These are phyloP conservation scores for Fusarium nodosum DNA, from an alignment of 2,329 filamentous ascomycete species.

Conservation along the genomic window DNA sequence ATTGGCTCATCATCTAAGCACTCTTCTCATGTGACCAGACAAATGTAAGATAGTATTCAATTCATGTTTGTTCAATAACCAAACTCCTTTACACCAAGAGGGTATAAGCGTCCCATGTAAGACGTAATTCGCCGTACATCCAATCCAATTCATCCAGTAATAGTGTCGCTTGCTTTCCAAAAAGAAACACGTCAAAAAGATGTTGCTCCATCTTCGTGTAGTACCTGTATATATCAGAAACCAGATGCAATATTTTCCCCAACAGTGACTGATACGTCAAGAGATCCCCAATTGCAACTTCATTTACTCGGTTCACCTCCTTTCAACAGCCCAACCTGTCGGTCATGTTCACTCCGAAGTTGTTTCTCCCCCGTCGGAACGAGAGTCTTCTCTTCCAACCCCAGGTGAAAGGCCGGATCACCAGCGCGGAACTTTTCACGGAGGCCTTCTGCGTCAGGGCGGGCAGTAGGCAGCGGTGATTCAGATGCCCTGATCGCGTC, in stretches of 20 bases:
- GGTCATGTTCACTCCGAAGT: slow-evolving; percentile 53
- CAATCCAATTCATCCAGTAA: neutral
- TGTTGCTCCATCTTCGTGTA: neutral
- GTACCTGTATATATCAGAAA: neutral
- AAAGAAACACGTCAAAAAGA: neutral
- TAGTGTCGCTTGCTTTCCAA: slow-evolving; percentile 16
- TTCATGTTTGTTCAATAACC: slow-evolving; percentile 5
- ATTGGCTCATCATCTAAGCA: neutral
- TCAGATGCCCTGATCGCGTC: slow-evolving; percentile 39
- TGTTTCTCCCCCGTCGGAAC: slow-evolving; percentile 54
- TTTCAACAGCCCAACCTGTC: slow-evolving; percentile 47
- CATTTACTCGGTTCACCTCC: slow-evolving; percentile 41
- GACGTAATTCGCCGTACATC: slow-evolving; percentile 8
- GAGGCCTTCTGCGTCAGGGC: slow-evolving; percentile 45
- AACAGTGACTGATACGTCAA: neutral
- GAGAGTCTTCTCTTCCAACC: slow-evolving; percentile 58
- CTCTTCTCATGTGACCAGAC: neutral
- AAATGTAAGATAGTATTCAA: neutral
- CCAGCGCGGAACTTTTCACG: slow-evolving; percentile 59
- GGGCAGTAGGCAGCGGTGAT: slow-evolving; percentile 7
- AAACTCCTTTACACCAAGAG: slow-evolving; percentile 37
- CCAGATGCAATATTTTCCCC: neutral
- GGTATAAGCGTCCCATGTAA: slow-evolving; percentile 36
- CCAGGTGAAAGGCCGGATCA: slow-evolving; percentile 52
- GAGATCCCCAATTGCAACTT: neutral